Base-by-base conservation (phyloP, 179 eudicot species). In the Corrigiola litoralis region DNA sequence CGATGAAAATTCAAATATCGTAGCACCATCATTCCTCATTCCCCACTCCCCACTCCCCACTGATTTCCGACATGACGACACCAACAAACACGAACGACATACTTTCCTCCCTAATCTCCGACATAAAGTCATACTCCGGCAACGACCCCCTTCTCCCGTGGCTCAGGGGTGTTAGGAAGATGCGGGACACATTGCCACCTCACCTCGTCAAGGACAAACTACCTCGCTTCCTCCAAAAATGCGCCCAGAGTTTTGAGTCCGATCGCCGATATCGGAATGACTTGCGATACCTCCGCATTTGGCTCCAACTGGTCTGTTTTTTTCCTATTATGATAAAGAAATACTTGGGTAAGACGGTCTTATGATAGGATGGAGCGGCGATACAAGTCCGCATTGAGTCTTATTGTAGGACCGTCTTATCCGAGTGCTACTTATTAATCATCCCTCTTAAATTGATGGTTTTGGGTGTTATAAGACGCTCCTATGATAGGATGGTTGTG, bases 191-290 rank as follows among this genome's bases (percentile, higher is more conserved):
- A 29, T 60, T 92, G 17, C 77, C 95, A 52, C 75, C 81, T 6
- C 74, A 81, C 47, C 72, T 85, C 20, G 82, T 92, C 46, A 75
- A 69, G 42, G 86, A 85, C 72, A 92, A 92, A 74, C 90, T 92
- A 47, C 98, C 98, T 47, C 83, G 95, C 2, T 92, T 92, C 66
- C 98, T 92, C 36, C 98, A 92, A 68, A 90, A 87, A 61, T 92
- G 98, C 44, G 82, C 87, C 6, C 87, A 90, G 77, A 69, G 86
- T 40, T 92, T 92, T 71, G 71, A 85, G 20, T 69, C 79, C 17
- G 90, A 89, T 67, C 85, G 81, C 1, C 83, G 89, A 0, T 92
- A 92, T 61, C 58, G 78, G 6, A 90, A 92, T 25, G 98, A 92
- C 45, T 37, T 85, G 65, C 89, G 96, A 0, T 92, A 82, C 72